phyloP scores from a whole-genome alignment of 495 filamentous ascomycete species.

The Pyrenula massariospora region DNA sequence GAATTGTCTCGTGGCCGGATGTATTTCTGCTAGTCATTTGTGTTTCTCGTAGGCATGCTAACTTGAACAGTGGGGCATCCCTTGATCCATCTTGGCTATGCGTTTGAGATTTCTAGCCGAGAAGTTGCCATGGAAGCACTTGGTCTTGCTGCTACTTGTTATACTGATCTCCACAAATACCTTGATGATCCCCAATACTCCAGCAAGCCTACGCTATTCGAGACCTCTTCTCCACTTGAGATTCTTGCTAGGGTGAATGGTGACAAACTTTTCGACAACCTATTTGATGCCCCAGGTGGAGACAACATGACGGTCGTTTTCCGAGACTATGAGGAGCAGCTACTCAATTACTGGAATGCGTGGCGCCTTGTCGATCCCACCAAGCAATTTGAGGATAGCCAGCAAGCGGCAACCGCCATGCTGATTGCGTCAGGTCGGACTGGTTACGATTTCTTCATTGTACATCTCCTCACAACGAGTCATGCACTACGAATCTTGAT shows the following conservation, averaged over 20 bases:
- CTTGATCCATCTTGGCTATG: conserved; percentile 81
- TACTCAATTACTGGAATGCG: conserved; percentile 81
- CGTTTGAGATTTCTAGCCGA: conserved; percentile 66
- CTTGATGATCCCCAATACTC: conserved; percentile 60
- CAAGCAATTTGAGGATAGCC: conserved; percentile 64
- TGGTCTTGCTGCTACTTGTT: conserved; percentile 54
- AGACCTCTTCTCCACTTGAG: conserved; percentile 46
- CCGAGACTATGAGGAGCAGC: conserved; percentile 49
- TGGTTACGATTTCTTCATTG: conserved; percentile 71
- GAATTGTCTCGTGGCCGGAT: conserved; percentile 60
- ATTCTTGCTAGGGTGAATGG: conserved; percentile 46
- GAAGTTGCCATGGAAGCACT: conserved; percentile 81
- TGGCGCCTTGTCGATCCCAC: conserved; percentile 53
- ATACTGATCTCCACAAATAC: conserved; percentile 69
- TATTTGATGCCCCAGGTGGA: conserved; percentile 45
- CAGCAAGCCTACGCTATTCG: conserved; percentile 24
- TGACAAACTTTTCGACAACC: conserved; percentile 39
- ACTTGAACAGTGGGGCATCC: conserved; percentile 62
- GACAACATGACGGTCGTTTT: conserved; percentile 59
- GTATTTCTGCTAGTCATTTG: conserved; percentile 37
- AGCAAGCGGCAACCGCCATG: conserved; percentile 62
- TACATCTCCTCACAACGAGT: conserved; percentile 69
- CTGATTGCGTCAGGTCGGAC: conserved; percentile 49
- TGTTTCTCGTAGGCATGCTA: not conserved
- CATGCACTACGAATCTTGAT: conserved; percentile 81